Conservation (phyloP, 805 yeast genomes). For the Ogataea corticis region DNA sequence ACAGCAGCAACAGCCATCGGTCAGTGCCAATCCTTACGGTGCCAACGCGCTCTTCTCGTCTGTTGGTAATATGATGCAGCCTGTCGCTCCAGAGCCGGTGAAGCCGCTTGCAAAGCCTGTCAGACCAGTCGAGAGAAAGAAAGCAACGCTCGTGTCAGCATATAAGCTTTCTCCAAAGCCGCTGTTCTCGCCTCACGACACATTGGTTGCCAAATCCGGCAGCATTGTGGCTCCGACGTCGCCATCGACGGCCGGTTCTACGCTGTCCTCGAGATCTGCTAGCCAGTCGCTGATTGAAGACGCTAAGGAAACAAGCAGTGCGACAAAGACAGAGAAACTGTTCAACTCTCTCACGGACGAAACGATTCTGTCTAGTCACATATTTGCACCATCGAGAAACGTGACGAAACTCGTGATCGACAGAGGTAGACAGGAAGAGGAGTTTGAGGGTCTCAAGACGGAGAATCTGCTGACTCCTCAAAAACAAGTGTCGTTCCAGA, state of each 20-base stretch:
- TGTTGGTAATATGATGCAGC: constrained; percentile 36
- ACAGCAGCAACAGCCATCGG: constrained; percentile 26
- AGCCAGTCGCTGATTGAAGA: constrained; percentile 24
- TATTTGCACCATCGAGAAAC: constrained; percentile 63
- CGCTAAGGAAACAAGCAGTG: constrained; percentile 14
- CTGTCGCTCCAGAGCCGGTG: constrained; percentile 44
- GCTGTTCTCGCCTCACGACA: constrained; percentile 39
- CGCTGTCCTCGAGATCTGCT: constrained; percentile 26
- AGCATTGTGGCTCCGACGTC: constrained; percentile 22
- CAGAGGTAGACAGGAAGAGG: constrained; percentile 29
- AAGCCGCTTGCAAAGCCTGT: constrained; percentile 55
- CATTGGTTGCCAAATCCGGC: constrained; percentile 23
- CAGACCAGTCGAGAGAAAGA: constrained; percentile 50
- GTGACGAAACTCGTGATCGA: constrained; percentile 57
- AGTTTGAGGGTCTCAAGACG: constrained; percentile 25
- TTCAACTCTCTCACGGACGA: constrained; percentile 56
- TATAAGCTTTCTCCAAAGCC: constrained; percentile 68
- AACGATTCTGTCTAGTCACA: constrained; percentile 68
- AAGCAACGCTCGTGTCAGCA: constrained; percentile 58
- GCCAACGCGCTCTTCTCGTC: constrained; percentile 63
- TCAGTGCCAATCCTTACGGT: constrained; percentile 73
- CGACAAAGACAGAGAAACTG: constrained; percentile 25
- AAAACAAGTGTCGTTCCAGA: constrained; percentile 37
- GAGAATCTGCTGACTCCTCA: constrained; percentile 24
- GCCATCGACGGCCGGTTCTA: constrained; percentile 24